Base-by-base conservation (phyloP, 495 filamentous ascomycete genomes). In the Neohortaea acidophila region DNA sequence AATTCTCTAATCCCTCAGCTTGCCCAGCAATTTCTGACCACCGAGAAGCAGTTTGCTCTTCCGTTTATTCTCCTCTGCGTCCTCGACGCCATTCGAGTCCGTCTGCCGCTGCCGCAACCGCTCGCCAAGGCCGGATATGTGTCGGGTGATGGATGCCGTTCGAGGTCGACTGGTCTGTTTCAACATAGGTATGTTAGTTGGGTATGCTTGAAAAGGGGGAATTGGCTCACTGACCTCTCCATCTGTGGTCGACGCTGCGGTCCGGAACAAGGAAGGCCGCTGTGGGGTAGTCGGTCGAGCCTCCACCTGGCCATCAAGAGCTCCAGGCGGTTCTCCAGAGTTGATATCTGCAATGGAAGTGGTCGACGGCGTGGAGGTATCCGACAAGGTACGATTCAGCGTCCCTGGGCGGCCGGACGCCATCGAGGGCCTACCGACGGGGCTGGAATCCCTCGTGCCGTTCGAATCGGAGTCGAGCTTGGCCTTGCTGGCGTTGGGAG, bases 41-140 rank as follows among this genome's bases (percentile, higher is more conserved):
- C 49, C 45, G 11, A 49, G 24, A 18, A 52, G 17, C 7, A 52
- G 30, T 27, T 49, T 52, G 19, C 42, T 52, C 42, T 46, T 52
- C 33, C 45, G 31, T 26, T 35, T 38, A 4, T 13, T 36, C 2
- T 45, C 45, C 21, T 45, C 42, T 27, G 33, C 34, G 12, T 45
- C 49, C 4, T 48, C 41, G 12, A 40, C 39, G 4, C 21, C 33
- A 9, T 45, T 28, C 11, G 17, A 33, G 7, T n/a, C 19, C 2
- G 10, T 39, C 5, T 36, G 17, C n/a, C 49, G 33, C 21, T 44
- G 36, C 9, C 49, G 41, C 18, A 52, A 28, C 12, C 45, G 45
- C 26, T 48, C 44, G 36, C 49, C 41, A 22, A 52, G 49, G 20
- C 49, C 49, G 9, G 49, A 45, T 13, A 52, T 19, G n/a, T 39